Evolutionary conservation across 2,329 filamentous ascomycete genomes (phyloP), one percentile per base, ranked within the genome.

Genomic region (Trichoderma koningiopsis): DNA sequence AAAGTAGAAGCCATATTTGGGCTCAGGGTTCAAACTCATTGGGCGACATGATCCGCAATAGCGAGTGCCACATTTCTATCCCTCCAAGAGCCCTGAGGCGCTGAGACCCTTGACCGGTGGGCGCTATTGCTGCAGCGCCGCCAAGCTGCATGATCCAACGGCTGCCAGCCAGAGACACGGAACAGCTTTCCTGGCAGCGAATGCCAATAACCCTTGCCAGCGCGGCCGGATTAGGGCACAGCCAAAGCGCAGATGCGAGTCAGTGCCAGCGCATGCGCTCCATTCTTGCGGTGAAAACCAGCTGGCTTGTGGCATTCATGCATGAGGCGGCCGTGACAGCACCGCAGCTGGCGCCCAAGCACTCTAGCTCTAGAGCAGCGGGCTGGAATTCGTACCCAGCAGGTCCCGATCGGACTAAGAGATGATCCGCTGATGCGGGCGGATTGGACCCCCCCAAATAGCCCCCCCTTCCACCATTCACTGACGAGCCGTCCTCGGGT

Each of bases 351-450:
- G 65, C 57, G 65, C 65, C 65, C 49, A 61, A 68, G 55, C 53
- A 58, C 40, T 31, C 27, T 27, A 19, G 49, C 40, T 31, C 27
- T 27, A 19, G 49, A 59, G 31, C 14, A 49, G 35, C 43, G 49
- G 58, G 58, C 58, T 56, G 58, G 57, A 52, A 16, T 31, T 43
- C 55, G 43, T 49, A 49, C 47, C 47, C 22, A 49, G 31, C 33
- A 37, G 16, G 53, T 19, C 52, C 56, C 19, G 64, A 27, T 22
- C 70, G 70, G 70, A 71, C 52, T 43, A 68, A 68, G 43, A 58
- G 70, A 71, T 71, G 63, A 70, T 71, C 70, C 70, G 70, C 65
- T 70, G 68, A 58, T 68, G 70, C 68, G 68, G 68, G 68, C 22
- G 63, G 63, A 66, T 43, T 49, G n/a, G 27, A n/a, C 52, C 63